phyloP scores from a whole-genome alignment of 306 rosid species.

The Citrullus colocynthis region DNA sequence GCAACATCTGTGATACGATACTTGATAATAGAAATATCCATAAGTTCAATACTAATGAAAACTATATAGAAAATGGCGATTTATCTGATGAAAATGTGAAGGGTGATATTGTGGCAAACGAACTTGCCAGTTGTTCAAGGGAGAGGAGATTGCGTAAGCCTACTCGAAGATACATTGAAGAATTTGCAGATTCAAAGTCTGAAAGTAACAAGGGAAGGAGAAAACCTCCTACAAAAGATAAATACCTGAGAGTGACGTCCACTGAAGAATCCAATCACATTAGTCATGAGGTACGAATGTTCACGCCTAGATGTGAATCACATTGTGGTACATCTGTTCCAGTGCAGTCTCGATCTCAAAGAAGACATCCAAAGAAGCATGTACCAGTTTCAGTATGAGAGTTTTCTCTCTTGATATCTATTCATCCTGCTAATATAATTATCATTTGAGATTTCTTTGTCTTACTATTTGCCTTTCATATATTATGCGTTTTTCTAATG shows the following conservation, averaged over 20 bases:
- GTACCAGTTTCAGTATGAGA: conserved; percentile 17
- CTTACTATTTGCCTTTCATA: neutral
- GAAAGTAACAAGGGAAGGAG: conserved; percentile 29
- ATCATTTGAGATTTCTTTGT: neutral
- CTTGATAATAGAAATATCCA: conserved; percentile 24
- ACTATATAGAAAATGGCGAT: conserved; percentile 22
- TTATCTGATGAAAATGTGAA: conserved; percentile 29
- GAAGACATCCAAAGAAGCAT: conserved; percentile 47
- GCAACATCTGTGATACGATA: conserved; percentile 28
- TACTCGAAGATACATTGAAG: conserved; percentile 69
- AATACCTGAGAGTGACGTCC: conserved; percentile 17
- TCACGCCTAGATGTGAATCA: conserved; percentile 30
- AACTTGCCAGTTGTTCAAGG: conserved; percentile 24
- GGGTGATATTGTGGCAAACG: conserved; percentile 26
- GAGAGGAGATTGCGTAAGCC: conserved; percentile 74
- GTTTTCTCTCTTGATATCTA: neutral
- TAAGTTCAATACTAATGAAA: conserved; percentile 30
- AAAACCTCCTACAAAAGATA: conserved; percentile 29
- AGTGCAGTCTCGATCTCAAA: conserved; percentile 26
- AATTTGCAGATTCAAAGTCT: conserved; percentile 33
- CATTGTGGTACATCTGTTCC: conserved; percentile 28
- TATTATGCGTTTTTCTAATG: neutral
- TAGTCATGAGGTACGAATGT: conserved; percentile 28
- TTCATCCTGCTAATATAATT: neutral
- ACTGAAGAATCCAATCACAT: conserved; percentile 21